A percentile compares a stretch with the other conserved stretches of the same genome.
Evolutionary conservation across 768 basidiomycete genomes (phyloP).

Genomic region (Boletus insuetus): DNA sequence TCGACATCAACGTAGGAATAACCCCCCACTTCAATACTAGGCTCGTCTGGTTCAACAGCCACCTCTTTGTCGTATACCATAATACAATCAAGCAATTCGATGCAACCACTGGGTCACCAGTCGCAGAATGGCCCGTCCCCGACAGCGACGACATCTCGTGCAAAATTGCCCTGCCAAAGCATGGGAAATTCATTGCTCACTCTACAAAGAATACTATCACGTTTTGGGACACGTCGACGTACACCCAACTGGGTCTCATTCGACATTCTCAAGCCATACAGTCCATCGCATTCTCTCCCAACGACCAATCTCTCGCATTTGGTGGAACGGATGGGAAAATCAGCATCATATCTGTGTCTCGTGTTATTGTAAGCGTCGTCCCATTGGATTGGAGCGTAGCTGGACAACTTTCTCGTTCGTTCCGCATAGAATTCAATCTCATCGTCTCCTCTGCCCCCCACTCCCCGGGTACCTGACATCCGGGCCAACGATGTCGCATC

Average conservation of each 20-base stretch:
- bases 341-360: not conserved
- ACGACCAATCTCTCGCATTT: not conserved
- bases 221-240: not conserved
- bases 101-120: not conserved
- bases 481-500: too few species aligned
- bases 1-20: too few species aligned
- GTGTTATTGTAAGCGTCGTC: not conserved
- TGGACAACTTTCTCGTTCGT: not conserved
- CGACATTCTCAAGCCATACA: not conserved
- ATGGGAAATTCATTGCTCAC: not conserved
- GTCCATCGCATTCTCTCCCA: not conserved
- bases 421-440: not conserved
- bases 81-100: not conserved
- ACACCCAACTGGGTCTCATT: not conserved
- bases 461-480: too few species aligned
- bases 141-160: not conserved
- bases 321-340: not conserved
- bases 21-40: too few species aligned
- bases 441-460: not conserved
- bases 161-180: not conserved
- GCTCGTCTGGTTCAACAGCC: too few species aligned
- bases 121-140: not conserved
- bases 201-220: not conserved
- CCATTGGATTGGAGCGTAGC: not conserved
- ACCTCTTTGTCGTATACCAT: too few species aligned